phyloP scores from a whole-genome alignment of 2,329 filamentous ascomycete genomes.

The Exophiala xenobiotica region DNA sequence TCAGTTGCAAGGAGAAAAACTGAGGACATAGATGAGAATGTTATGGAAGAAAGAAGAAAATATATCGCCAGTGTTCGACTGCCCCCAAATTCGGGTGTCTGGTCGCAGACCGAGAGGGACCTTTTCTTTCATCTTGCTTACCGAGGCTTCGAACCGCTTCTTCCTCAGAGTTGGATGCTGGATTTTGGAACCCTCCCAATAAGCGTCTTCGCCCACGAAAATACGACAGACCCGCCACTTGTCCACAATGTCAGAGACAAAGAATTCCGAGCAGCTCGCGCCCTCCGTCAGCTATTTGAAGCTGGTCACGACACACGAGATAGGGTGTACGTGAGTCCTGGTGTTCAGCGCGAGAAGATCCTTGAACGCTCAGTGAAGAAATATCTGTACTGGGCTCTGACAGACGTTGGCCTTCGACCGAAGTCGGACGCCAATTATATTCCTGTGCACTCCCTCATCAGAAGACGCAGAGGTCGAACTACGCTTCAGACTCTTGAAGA shows the following conservation, averaged over 20 bases:
- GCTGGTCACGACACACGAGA: constrained; percentile 55
- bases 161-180: constrained; percentile 52
- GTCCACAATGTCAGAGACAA: constrained; percentile 42
- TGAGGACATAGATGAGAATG: constrained; percentile 20
- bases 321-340: constrained; percentile 41
- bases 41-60: constrained; percentile 34
- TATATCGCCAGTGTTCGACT: constrained; percentile 41
- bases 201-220: constrained; percentile 48
- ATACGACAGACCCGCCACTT: constrained; percentile 42
- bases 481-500: constrained; percentile 43
- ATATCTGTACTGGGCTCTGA: constrained; percentile 56
- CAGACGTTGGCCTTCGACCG: constrained; percentile 47
- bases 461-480: constrained; percentile 40
- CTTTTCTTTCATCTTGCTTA: constrained; percentile 55
- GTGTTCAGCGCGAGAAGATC: constrained; percentile 26
- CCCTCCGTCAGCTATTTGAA: constrained; percentile 50
- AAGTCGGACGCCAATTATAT: constrained; percentile 34
- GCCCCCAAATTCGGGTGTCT: constrained; percentile 42
- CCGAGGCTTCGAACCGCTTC: constrained; percentile 57
- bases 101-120: constrained; percentile 53
- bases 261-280: constrained; percentile 54
- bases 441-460: constrained; percentile 49
- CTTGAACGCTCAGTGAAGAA: constrained; percentile 38
- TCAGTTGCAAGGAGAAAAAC: constrained; percentile 6
- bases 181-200: constrained; percentile 57